phyloP scores from a whole-genome alignment of 208 protist genomes.

The Leishmania major region DNA sequence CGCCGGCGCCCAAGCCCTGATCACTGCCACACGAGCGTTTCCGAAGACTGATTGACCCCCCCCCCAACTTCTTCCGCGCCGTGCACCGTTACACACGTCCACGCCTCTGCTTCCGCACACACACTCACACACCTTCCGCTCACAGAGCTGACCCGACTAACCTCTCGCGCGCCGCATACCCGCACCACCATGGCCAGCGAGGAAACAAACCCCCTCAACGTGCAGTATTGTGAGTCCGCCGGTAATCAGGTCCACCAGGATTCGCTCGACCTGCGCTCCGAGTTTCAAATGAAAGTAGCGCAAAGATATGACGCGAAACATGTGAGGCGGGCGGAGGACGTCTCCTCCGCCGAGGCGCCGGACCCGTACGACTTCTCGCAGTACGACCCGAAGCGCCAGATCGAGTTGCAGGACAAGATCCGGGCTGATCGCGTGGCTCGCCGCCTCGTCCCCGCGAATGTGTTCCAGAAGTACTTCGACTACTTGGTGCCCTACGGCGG shows the following conservation, averaged over 20 bases:
- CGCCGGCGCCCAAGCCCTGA: neutral
- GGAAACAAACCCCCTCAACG: neutral
- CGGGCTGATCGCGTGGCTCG: slow-evolving; percentile 27
- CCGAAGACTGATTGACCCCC: neutral
- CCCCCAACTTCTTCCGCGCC: neutral
- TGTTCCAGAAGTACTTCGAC: slow-evolving; percentile 35
- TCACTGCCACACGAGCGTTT: neutral
- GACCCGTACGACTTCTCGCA: slow-evolving; percentile 22
- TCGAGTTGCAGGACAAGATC: neutral
- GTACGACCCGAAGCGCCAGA: slow-evolving; percentile 8
- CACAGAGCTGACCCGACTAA: neutral
- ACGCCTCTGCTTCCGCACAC: neutral
- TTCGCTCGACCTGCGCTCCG: neutral
- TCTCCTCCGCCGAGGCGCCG: neutral
- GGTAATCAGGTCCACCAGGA: neutral
- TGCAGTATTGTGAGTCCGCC: too few species aligned
- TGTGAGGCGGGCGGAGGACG: neutral
- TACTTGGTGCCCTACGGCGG: slow-evolving; percentile 61
- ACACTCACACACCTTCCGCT: neutral
- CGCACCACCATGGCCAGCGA: neutral
- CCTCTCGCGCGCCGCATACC: too few species aligned
- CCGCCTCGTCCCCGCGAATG: slow-evolving; percentile 32
- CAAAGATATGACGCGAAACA: neutral
- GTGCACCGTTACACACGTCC: neutral
- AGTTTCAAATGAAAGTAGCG: neutral